Evolutionary conservation across 1,284 basidiomycete species (phyloP).

Genomic region (Puccinia horiana): DNA sequence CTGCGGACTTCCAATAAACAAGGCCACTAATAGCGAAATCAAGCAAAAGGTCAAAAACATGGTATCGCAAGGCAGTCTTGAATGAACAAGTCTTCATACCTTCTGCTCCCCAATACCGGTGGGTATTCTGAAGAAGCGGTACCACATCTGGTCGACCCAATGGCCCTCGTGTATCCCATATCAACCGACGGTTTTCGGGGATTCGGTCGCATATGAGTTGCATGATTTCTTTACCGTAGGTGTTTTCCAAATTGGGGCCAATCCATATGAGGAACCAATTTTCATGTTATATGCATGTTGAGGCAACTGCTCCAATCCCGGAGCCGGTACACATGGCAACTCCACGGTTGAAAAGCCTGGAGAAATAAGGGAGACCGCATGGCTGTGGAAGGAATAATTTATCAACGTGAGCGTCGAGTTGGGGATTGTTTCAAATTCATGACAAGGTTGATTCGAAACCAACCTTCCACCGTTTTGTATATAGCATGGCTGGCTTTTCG

Average conservation of each 20-base stretch:
- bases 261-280: slow-evolving; percentile 74
- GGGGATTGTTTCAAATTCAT: not conserved
- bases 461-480: slow-evolving; percentile 23
- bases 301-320: slow-evolving; percentile 72
- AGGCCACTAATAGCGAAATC: slow-evolving; percentile 5
- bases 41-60: no score
- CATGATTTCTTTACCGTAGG: slow-evolving; percentile 73
- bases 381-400: slow-evolving; percentile 61
- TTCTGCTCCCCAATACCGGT: slow-evolving; percentile 70
- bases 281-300: slow-evolving; percentile 71
- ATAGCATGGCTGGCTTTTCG: slow-evolving; percentile 64
- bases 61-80: not conserved
- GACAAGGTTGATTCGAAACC: not conserved
- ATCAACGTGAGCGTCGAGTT: not conserved
- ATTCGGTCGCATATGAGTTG: slow-evolving; percentile 69
- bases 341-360: slow-evolving; percentile 70
- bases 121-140: slow-evolving; percentile 70
- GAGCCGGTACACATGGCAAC: slow-evolving; percentile 76
- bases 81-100: slow-evolving; percentile 59
- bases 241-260: slow-evolving; percentile 63
- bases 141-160: slow-evolving; percentile 74
- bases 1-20: slow-evolving; percentile 40
- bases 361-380: slow-evolving; percentile 76
- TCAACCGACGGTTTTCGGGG: slow-evolving; percentile 68
- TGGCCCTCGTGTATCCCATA: slow-evolving; percentile 71